Evolutionary conservation across 176 grass and related monocot genomes (phyloP), one percentile per base, ranked within the genome.

Genomic region (Phoenix roebelenii): DNA sequence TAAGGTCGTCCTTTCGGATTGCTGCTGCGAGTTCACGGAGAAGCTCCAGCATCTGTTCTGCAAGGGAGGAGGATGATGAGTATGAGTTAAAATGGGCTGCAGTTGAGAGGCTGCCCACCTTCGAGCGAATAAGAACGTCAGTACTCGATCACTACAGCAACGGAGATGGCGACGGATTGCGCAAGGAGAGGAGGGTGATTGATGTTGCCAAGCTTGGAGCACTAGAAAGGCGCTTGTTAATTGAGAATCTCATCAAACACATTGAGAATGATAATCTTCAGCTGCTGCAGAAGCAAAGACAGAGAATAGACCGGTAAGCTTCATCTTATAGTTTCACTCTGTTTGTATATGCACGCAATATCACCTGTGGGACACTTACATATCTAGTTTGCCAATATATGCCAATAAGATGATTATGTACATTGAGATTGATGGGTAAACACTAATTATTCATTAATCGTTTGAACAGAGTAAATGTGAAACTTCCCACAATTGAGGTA

Each of bases 281-380:
- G 4, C 66, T 95, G 65, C 71, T 95, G 58, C 68, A 70, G 20
- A 74, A 83, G 72, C 89, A 89, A 78, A 87, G 82, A 22, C 64
- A 59, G 23, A 72, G 89, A 32, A 89, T 89, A 71, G 89, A 89
- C 54, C 65, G 77, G 65, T 82, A 72, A 25, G 1, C 23, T 53
- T 25, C 16, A 69, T 26, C 15, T 4, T 54, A 9, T 23, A 17
- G 53, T 18, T 5, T 14, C 24, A 50, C 55, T 9, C 25, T 20
- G 5, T 24, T 35, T 3, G 2, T 22, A 49, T 22, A 4, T 65
- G 22, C 23, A 52, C 22, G 23, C 16, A 5, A 67, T 44, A 32
- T 3, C 2, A 3, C 5, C 24, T 29, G 25, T 18, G 5, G 55
- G 32, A 18, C 15, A 18, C 14, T 0, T 3, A n/a, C 9, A 66